Conservation (phyloP, 441 rosid genomes). For the Codiaeum variegatum region DNA sequence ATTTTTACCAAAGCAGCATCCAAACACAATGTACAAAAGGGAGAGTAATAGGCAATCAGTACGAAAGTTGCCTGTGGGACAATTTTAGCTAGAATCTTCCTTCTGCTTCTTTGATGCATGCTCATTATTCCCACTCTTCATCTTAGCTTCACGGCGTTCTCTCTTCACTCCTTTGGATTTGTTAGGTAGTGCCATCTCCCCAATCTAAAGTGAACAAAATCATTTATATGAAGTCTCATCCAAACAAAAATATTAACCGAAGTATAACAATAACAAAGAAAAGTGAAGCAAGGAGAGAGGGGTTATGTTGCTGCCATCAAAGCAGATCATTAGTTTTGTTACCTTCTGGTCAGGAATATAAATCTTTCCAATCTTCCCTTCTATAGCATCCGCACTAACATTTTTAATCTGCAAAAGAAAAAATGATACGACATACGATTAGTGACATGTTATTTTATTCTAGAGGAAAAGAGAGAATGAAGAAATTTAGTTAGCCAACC, state of each 20-base stretch:
- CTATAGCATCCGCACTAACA: constrained; percentile 56
- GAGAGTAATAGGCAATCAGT: background rate
- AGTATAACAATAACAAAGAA: background rate
- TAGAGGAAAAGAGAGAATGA: background rate
- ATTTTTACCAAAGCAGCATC: background rate
- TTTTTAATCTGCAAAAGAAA: constrained; percentile 59
- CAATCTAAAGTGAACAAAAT: constrained; percentile 36
- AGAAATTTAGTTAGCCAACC: constrained; percentile 33
- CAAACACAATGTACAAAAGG: background rate
- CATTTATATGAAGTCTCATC: background rate
- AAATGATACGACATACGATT: constrained; percentile 9
- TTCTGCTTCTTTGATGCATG: constrained; percentile 54
- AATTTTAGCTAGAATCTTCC: constrained; percentile 36
- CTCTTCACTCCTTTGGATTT: constrained; percentile 86
- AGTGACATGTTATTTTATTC: constrained; percentile 12
- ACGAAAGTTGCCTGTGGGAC: background rate
- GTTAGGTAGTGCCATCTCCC: constrained; percentile 54
- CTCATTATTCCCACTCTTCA: constrained; percentile 34
- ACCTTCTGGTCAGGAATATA: constrained; percentile 94
- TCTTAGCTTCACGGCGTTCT: constrained; percentile 78
- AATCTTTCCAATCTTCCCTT: constrained; percentile 71
- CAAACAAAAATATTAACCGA: background rate
- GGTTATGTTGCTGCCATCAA: background rate
- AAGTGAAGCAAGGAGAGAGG: background rate
- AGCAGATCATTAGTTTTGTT: constrained; percentile 11